phyloP scores from a whole-genome alignment of 1,284 basidiomycete genomes.

The Agroathelia rolfsii region DNA sequence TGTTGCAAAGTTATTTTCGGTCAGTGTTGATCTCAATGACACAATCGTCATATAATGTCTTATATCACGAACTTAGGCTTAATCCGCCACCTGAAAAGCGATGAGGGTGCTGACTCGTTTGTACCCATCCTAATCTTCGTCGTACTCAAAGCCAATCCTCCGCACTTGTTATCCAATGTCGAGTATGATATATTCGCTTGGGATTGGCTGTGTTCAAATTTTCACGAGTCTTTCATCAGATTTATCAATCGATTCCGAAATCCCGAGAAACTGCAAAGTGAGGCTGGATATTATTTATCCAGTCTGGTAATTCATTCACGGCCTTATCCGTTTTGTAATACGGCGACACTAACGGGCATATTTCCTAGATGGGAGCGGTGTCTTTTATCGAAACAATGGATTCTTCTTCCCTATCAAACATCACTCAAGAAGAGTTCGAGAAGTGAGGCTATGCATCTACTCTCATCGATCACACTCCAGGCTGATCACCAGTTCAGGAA shows the following conservation, averaged over 20 bases:
- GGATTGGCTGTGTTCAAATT: too few relatives aligned
- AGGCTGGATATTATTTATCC: conserved; percentile 95
- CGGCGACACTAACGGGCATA: too few relatives aligned
- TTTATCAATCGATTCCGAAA: conserved; percentile 95
- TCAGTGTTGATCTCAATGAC: conserved; percentile 27
- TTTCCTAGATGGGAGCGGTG: conserved; percentile 86
- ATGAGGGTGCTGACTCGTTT: conserved; percentile 87
- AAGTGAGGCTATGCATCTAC: conserved; percentile 30
- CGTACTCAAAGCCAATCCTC: conserved; percentile 88
- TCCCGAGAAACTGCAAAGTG: conserved; percentile 82
- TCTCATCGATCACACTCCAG: conserved; percentile 5
- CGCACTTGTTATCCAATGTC: conserved; percentile 89
- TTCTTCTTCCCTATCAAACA: conserved; percentile 84
- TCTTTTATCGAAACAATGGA: conserved; percentile 98
- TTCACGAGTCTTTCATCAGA: conserved; percentile 29
- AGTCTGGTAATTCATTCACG: too few relatives aligned
- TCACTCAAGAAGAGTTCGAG: conserved; percentile 91
- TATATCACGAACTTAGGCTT: conserved; percentile 43
- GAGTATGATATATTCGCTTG: conserved; percentile 51
- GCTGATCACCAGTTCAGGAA: conserved; percentile 34
- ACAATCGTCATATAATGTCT: conserved; percentile 9
- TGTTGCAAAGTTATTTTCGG: conserved; percentile 99
- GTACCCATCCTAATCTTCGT: conserved; percentile 93
- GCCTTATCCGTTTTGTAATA: too few relatives aligned
- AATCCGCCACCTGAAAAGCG: conserved; percentile 75